A percentile compares a stretch with the other conserved stretches of the same genome.
phyloP scores from a whole-genome alignment of 2,329 filamentous ascomycete species.

The Colletotrichum gloeosporioides region DNA sequence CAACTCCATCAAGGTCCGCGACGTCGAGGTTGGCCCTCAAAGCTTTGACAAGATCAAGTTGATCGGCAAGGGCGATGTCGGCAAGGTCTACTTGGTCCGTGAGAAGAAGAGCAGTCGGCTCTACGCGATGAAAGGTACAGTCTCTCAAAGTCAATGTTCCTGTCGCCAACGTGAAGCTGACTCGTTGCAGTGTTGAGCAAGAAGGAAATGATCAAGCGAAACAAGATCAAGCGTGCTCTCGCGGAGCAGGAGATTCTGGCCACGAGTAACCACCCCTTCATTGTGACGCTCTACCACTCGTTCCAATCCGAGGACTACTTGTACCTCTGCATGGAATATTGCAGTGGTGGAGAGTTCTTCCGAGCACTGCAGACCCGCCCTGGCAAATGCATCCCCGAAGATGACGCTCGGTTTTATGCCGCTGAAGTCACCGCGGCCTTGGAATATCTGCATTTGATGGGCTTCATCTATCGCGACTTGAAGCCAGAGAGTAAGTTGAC shows the following conservation, averaged over 20 bases:
- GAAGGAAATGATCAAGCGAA: slow-evolving; percentile 99
- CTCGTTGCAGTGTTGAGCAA: slow-evolving; percentile 83
- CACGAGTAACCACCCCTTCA: slow-evolving; percentile 98
- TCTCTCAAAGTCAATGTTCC: neutral
- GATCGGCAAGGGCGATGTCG: slow-evolving; percentile 98
- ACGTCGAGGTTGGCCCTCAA: slow-evolving; percentile 92
- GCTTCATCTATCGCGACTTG: slow-evolving; percentile 97
- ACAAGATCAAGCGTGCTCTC: slow-evolving; percentile 98
- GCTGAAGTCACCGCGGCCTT: slow-evolving; percentile 96
- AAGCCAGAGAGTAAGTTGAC: slow-evolving; percentile 89
- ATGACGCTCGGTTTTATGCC: slow-evolving; percentile 96
- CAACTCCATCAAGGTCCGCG: slow-evolving; percentile 97
- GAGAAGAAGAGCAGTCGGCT: slow-evolving; percentile 97
- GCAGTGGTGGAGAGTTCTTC: slow-evolving; percentile 98
- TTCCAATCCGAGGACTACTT: slow-evolving; percentile 99
- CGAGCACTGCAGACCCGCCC: slow-evolving; percentile 93
- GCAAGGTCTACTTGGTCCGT: slow-evolving; percentile 95
- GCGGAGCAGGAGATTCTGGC: slow-evolving; percentile 98
- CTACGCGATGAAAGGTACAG: slow-evolving; percentile 97
- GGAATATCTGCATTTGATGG: slow-evolving; percentile 98
- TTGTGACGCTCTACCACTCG: slow-evolving; percentile 97
- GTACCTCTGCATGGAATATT: slow-evolving; percentile 99
- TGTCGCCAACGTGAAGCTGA: slow-evolving; percentile 36
- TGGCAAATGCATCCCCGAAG: slow-evolving; percentile 96
- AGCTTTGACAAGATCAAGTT: slow-evolving; percentile 99